These are phyloP conservation scores for Mycena sp. DNA, from an alignment of 1,284 basidiomycete genomes.

Conservation along the genomic window DNA sequence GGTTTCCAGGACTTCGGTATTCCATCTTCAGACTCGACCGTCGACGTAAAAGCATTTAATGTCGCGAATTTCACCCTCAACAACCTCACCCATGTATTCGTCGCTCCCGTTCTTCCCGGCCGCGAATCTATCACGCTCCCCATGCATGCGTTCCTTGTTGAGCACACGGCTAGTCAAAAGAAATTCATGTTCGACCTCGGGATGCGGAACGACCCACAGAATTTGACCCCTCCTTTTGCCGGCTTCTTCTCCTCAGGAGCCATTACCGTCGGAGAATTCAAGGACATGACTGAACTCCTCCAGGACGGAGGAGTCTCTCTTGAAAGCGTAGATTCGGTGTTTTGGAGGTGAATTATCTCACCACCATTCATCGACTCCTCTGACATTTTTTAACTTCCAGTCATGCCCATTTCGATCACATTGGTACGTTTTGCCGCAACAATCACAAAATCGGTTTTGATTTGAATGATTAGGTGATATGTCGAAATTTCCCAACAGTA, in stretches of 20 bases:
- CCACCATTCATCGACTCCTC: neutral
- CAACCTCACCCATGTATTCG: conserved; percentile 1
- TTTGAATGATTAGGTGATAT: conserved; percentile 29
- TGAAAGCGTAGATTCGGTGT: conserved; percentile 31
- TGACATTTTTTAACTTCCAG: conserved; percentile 8
- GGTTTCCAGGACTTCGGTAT: conserved; percentile 19
- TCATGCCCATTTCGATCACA: conserved; percentile 37
- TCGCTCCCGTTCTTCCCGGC: conserved; percentile 31
- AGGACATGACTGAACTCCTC: conserved; percentile 31
- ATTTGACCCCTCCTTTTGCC: conserved; percentile 21
- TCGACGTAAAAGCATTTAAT: conserved; percentile 18
- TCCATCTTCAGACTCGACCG: conserved; percentile 5
- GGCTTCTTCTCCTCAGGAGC: conserved; percentile 3
- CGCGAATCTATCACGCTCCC: conserved; percentile 25
- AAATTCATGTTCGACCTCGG: conserved; percentile 38
- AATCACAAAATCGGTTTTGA: neutral
- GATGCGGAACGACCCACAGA: conserved; percentile 31
- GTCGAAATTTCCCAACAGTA: conserved; percentile 31
- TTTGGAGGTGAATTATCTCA: conserved; percentile 34
- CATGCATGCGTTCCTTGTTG: conserved; percentile 32
- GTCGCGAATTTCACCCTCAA: conserved; percentile 17
- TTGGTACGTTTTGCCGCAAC: neutral
- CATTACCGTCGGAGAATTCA: neutral
- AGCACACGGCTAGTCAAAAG: conserved; percentile 26
- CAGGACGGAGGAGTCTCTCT: conserved; percentile 27